A percentile compares a stretch with the other conserved stretches of the same genome.
These are phyloP conservation scores for Collybia nuda DNA, from an alignment of 768 basidiomycete genomes.

Conservation along the genomic window DNA sequence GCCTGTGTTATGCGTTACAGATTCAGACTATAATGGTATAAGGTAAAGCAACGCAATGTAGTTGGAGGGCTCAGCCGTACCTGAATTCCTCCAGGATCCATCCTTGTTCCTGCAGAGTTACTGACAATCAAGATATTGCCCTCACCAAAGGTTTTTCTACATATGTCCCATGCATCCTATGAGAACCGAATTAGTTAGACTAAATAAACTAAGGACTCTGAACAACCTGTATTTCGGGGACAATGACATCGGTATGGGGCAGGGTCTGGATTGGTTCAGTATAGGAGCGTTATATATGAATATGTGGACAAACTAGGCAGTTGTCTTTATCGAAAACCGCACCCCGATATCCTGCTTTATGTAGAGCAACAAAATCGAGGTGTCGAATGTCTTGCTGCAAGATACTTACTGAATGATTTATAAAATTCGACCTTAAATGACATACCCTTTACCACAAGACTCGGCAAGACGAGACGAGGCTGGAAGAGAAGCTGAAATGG, in stretches of 20 bases:
- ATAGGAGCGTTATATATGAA: background rate
- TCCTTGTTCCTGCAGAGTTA: slow-evolving; percentile 87
- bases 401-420: slow-evolving; percentile 12
- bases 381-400: slow-evolving; percentile 80
- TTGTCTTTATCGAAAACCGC: slow-evolving; percentile 98
- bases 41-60: background rate
- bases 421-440: background rate
- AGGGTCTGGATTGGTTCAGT: slow-evolving; percentile 54
- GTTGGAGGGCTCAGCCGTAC: slow-evolving; percentile 39
- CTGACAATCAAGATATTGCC: slow-evolving; percentile 87
- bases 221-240: slow-evolving; percentile 73
- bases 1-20: slow-evolving; percentile 72
- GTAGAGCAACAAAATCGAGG: slow-evolving; percentile 73
- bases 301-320: slow-evolving; percentile 65
- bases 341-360: slow-evolving; percentile 78
- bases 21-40: slow-evolving; percentile 65
- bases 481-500: slow-evolving; percentile 70
- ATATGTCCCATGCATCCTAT: slow-evolving; percentile 78
- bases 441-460: slow-evolving; percentile 65
- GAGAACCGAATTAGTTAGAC: background rate
- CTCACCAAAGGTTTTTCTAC: slow-evolving; percentile 70
- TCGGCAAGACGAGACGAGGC: slow-evolving; percentile 69
- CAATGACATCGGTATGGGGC: slow-evolving; percentile 73
- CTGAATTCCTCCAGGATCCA: slow-evolving; percentile 78
- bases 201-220: background rate